Percentiles rank a stretch among this genome's conserved stretches.
Conservation (phyloP, 1,284 basidiomycete species). For the Marasmius oreades region DNA sequence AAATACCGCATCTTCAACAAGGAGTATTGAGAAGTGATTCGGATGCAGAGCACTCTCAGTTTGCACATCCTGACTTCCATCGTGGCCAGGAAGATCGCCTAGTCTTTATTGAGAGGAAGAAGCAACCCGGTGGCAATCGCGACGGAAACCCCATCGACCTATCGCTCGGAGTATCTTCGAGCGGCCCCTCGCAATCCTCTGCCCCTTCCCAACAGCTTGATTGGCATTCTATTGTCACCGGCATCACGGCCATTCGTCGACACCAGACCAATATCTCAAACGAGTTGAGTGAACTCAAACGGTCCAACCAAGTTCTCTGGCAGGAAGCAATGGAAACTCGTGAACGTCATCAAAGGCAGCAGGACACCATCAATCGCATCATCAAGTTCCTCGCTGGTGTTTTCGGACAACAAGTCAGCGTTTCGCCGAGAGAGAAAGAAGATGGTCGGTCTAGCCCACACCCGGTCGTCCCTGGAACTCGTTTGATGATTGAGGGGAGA, state of each 20-base stretch:
- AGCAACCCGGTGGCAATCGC: constrained; percentile 34
- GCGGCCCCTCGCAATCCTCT: constrained; percentile 20
- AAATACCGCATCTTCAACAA: constrained; percentile 94
- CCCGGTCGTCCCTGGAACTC: constrained; percentile 48
- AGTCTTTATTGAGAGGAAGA: constrained; percentile 75
- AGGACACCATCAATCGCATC: constrained; percentile 97
- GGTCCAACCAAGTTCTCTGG: constrained; percentile 89
- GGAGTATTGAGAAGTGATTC: constrained; percentile 83
- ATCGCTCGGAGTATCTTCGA: constrained; percentile 7
- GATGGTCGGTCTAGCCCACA: constrained; percentile 31
- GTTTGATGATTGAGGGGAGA: constrained; percentile 68
- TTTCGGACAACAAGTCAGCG: constrained; percentile 66
- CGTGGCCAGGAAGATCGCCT: constrained; percentile 89
- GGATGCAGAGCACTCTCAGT: constrained; percentile 91
- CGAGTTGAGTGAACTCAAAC: constrained; percentile 86
- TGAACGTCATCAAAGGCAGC: constrained; percentile 84
- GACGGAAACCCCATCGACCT: constrained; percentile 5
- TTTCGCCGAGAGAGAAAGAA: constrained; percentile 41
- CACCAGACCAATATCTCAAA: constrained; percentile 89
- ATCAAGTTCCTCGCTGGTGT: constrained; percentile 92
- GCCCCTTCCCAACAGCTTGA: constrained; percentile 63
- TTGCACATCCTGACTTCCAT: constrained; percentile 87
- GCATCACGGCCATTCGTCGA: constrained; percentile 85
- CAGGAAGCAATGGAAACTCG: constrained; percentile 83
- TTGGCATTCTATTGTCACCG: constrained; percentile 73